phyloP scores from a whole-genome alignment of 169 alveolate genomes.

The Plasmodium cynomolgi region DNA sequence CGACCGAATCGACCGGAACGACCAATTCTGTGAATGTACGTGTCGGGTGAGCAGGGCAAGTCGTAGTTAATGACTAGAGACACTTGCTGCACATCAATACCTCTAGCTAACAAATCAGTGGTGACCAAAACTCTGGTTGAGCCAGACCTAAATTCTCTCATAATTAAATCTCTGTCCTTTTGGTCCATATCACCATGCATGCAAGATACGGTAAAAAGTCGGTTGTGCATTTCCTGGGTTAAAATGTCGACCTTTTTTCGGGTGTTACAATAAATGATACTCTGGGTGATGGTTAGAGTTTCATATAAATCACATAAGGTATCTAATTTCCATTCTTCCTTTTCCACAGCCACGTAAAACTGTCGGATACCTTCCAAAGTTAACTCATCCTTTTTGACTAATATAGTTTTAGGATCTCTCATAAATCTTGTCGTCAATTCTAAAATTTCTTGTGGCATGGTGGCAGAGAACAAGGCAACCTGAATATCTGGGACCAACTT shows the following conservation, averaged over 20 bases:
- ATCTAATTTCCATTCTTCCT: conserved; percentile 99
- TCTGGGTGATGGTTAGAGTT: conserved; percentile 98
- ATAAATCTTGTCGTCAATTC: conserved; percentile 98
- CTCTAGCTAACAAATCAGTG: conserved; percentile 99
- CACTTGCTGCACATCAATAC: conserved; percentile 99
- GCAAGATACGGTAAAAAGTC: conserved; percentile 95
- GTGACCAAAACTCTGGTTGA: conserved; percentile 97
- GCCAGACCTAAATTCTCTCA: conserved; percentile 97
- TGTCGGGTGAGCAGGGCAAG: conserved; percentile 97
- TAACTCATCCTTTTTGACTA: conserved; percentile 98
- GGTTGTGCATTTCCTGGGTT: conserved; percentile 97
- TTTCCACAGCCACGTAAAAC: conserved; percentile 97
- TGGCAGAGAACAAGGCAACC: conserved; percentile 98
- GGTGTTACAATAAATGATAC: conserved; percentile 99
- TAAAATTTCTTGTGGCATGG: conserved; percentile 98
- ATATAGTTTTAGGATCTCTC: conserved; percentile 98
- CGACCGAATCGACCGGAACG: conserved; percentile 99
- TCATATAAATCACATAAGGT: conserved; percentile 98
- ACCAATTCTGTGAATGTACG: conserved; percentile 99
- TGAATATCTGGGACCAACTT: conserved; percentile 97
- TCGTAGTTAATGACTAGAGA: conserved; percentile 98
- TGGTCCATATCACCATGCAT: conserved; percentile 99
- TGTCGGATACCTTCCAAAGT: conserved; percentile 99
- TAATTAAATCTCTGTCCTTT: conserved; percentile 97
- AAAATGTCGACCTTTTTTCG: conserved; percentile 97